Base-by-base conservation (phyloP, 2,329 filamentous ascomycete species). In the Neonectria sp. region DNA sequence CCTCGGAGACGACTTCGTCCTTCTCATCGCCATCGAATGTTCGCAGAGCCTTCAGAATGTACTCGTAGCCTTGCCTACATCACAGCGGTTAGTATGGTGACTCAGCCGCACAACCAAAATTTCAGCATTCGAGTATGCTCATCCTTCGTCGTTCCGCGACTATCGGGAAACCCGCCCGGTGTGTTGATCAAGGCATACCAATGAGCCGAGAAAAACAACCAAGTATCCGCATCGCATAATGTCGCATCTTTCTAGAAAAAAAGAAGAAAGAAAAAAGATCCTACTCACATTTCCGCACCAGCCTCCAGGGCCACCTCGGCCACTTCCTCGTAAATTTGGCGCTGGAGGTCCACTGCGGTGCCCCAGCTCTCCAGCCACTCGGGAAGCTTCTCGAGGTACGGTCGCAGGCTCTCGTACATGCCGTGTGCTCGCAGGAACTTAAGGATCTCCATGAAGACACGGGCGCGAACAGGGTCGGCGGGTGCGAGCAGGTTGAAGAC, bases 401-500 rank as follows among this genome's bases (percentile, higher is more conserved):
- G 90, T 81, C 92, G 92, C 75, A 99, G 85, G 71, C 91, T 91
- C 72, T 98, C 95, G 78, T 94, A 99, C 81, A 94, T 90, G 78
- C 89, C 86, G 76, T 92, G 88, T 65, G 86, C 82, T 80, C 92
- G 92, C 81, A 98, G 90, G 76, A 98, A 93, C 75, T 92, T 92
- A 71, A 98, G 84, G 75, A 98, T 95, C 77, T 95, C 91, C 81
- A 96, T 88, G 78, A 99, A 93, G 67, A 99, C 94, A 79, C 97
- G 93, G 83, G 92, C 97, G 68, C 96, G 92, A 79, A 93, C 89
- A 62, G 94, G 91, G 79, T 95, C 92, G 77, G 91, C 86, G 68
- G 91, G 85, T 74, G 91, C 85, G 74, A 98, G 89, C 73, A 97
- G 92, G 88, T 99, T 99, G 91, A 98, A 99, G 79, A 99, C 91